Evolutionary conservation across 495 filamentous ascomycete species (phyloP).

Genomic region (Lasiosphaeris hirsuta): DNA sequence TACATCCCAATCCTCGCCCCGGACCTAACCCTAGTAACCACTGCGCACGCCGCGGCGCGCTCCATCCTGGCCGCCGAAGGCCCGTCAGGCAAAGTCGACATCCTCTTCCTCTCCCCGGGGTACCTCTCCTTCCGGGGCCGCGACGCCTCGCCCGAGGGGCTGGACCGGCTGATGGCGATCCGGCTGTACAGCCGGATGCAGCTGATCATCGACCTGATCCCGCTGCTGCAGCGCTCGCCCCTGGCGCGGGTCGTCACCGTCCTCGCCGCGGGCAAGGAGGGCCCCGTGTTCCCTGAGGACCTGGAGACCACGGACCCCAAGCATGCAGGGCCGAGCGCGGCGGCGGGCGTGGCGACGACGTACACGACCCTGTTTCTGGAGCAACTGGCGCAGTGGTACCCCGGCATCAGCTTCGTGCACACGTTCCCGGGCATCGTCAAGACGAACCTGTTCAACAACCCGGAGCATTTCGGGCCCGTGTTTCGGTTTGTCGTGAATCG

Average conservation of each 20-base stretch:
- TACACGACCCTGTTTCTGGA: conserved; percentile 49
- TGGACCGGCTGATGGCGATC: conserved; percentile 43
- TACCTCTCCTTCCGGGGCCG: conserved; percentile 2
- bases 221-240: conserved; percentile 41
- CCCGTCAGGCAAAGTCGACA: conserved; percentile 43
- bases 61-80: conserved; percentile 50
- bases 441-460: conserved; percentile 20
- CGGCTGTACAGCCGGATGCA: conserved; percentile 58
- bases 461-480: conserved; percentile 4
- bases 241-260: conserved; percentile 52
- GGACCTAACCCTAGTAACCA: conserved; percentile 54
- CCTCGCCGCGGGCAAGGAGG: conserved; percentile 48
- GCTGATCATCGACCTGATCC: conserved; percentile 58
- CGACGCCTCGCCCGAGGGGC: conserved; percentile 48
- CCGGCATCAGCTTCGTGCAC: conserved; percentile 54
- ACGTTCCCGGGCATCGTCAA: conserved; percentile 51
- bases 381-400: conserved; percentile 38
- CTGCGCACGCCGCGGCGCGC: conserved; percentile 52
- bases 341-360: conserved; percentile 39
- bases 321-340: conserved; percentile 13
- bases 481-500: conserved; percentile 2
- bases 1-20: conserved; percentile 48
- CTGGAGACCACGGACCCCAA: conserved; percentile 33
- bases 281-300: conserved; percentile 44
- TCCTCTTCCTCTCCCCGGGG: conserved; percentile 51